Conservation (phyloP, 1,284 basidiomycete genomes). For the Cystobasidium slooffiae region DNA sequence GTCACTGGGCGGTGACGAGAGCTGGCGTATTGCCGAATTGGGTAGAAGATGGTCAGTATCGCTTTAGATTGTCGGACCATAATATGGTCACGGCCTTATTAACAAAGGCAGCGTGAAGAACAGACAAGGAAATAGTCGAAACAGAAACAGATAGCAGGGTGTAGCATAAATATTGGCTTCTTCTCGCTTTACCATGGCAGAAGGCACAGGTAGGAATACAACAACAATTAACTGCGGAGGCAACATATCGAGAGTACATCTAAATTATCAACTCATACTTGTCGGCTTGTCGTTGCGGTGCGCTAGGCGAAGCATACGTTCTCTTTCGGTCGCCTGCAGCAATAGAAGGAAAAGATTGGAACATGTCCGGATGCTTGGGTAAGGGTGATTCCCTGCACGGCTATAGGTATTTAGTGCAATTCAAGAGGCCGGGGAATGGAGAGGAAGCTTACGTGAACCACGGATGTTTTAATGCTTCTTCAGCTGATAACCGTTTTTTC, state of each 20-base stretch:
- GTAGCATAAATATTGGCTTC: background rate
- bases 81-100: conserved; percentile 44
- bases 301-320: conserved; percentile 49
- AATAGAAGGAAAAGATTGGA: conserved; percentile 91
- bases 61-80: conserved; percentile 46
- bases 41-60: conserved; percentile 46
- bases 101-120: conserved; percentile 18
- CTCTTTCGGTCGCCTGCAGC: conserved; percentile 85
- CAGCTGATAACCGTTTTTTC: conserved; percentile 76
- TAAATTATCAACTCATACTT: conserved; percentile 43
- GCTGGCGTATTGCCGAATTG: conserved; percentile 51
- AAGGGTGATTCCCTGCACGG: conserved; percentile 78
- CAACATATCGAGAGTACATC: background rate
- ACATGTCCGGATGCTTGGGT: conserved; percentile 96
- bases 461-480: conserved; percentile 83
- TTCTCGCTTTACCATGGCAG: too few relatives aligned
- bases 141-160: background rate
- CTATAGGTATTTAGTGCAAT: conserved; percentile 9
- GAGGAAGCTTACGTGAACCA: conserved; percentile 76
- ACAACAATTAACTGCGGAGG: background rate
- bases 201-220: background rate
- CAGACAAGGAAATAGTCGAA: background rate
- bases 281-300: conserved; percentile 46
- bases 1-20: conserved; percentile 44
- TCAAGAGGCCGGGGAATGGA: background rate